A percentile compares a stretch with the other conserved stretches of the same genome.
Conservation (phyloP, 2,329 filamentous ascomycete genomes). For the Colletotrichum coccodes region DNA sequence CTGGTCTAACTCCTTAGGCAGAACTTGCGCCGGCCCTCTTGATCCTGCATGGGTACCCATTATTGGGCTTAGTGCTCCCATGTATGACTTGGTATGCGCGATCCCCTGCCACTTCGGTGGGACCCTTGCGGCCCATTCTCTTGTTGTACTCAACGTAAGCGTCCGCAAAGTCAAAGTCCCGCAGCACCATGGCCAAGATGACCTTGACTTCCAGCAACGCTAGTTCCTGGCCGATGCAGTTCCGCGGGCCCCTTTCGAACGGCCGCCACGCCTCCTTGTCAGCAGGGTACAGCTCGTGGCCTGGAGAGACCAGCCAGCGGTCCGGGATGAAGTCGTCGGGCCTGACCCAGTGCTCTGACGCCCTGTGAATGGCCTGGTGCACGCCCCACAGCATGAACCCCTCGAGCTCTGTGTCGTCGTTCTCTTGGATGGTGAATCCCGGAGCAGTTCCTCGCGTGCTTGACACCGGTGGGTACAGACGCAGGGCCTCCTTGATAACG, state of each 20-base stretch:
- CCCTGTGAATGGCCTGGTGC: conserved; percentile 46
- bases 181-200: conserved; percentile 54
- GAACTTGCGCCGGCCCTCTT: neutral
- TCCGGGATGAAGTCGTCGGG: conserved; percentile 52
- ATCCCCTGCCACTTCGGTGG: conserved; percentile 2
- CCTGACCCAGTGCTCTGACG: conserved; percentile 50
- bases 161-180: neutral
- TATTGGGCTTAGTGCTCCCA: conserved; percentile 1
- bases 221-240: conserved; percentile 48
- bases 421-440: conserved; percentile 51
- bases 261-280: conserved; percentile 61
- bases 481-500: conserved; percentile 62
- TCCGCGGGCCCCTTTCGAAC: conserved; percentile 35
- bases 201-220: conserved; percentile 61
- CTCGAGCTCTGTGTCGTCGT: conserved; percentile 49
- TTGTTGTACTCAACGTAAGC: conserved; percentile 6
- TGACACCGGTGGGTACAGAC: conserved; percentile 59
- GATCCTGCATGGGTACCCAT: conserved; percentile 2
- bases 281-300: conserved; percentile 42
- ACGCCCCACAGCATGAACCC: conserved; percentile 42
- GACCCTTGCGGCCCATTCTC: neutral
- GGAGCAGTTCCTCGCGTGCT: conserved; percentile 48
- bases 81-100: conserved; percentile 4
- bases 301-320: conserved; percentile 48
- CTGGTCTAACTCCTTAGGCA: neutral